Base-by-base conservation (phyloP, 257 asterid species). In the Ehretia macrophylla region DNA sequence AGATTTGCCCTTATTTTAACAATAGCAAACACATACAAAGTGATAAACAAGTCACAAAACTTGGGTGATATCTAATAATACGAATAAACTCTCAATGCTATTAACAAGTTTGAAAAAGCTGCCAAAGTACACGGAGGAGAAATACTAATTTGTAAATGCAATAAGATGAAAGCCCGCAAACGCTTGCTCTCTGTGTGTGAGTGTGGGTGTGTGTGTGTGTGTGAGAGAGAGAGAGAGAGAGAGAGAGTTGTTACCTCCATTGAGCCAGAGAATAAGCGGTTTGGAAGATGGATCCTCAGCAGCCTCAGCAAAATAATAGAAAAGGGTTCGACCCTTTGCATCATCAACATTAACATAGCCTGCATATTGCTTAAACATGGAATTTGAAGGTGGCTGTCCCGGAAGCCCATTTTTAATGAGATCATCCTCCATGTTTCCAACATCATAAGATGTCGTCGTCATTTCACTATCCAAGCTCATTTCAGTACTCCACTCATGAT, bases 191-290 rank as follows among this genome's bases (percentile, higher is more conserved):
- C n/a, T n/a, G n/a, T n/a, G n/a, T n/a, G n/a, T n/a, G n/a, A n/a
- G n/a, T n/a, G 35, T 27, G 35, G 4, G 6, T 27, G 35, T 6
- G 6, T 6, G 35, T 6, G 6, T 27, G 3, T 27, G 35, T 6
- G 35, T 27, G 35, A 3, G 35, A 27, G 6, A 27, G 35, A 27
- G 3, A 27, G n/a, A n/a, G n/a, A n/a, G n/a, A 27, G 35, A 27
- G 6, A 27, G 35, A 3, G 3, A 1, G 3, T 27, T 23, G 77
- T 8, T 62, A 74, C 79, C 77, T 55, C 82, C 82, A 56, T 77
- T 77, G 11, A 77, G 51, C 82, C 82, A 77, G 9, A 77, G 53
- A 52, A 77, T 72, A 4, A 77, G 69, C 27, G 83, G 79, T 47
- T 55, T 66, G 48, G 67, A 37, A 10, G 77, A 59, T 20, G 75